A percentile compares a stretch with the other conserved stretches of the same genome.
These are phyloP conservation scores for Leucosporidium scottii DNA, from an alignment of 768 basidiomycete species.

Conservation along the genomic window DNA sequence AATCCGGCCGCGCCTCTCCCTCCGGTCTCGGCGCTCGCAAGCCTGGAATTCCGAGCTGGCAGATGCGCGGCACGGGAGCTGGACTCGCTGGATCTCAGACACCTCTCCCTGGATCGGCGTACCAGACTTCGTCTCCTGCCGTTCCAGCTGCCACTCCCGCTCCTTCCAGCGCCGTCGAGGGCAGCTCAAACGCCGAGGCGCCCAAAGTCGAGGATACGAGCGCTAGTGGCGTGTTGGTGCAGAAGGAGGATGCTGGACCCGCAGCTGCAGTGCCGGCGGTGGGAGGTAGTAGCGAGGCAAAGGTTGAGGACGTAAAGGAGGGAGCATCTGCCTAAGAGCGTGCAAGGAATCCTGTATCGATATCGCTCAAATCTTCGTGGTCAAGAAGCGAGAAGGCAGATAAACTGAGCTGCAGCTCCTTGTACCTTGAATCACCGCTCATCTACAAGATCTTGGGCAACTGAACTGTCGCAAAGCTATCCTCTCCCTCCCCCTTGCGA, in stretches of 20 bases:
- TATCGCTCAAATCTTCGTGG: too few species aligned
- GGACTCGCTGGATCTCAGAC: not conserved
- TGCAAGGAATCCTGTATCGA: too few species aligned
- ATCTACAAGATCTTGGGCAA: not conserved
- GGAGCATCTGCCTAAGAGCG: too few species aligned
- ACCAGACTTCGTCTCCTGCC: slow-evolving; percentile 12
- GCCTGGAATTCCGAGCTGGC: slow-evolving; percentile 75
- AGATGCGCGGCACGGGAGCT: slow-evolving; percentile 53
- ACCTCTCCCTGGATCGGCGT: too few species aligned
- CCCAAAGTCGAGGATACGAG: slow-evolving; percentile 14
- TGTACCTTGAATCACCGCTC: too few species aligned
- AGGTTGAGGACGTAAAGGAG: too few species aligned
- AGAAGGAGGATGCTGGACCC: slow-evolving; percentile 16
- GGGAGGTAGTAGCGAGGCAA: too few species aligned
- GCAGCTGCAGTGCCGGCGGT: too few species aligned
- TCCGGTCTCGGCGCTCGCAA: slow-evolving; percentile 21
- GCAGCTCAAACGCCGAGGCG: not conserved
- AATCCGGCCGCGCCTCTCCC: too few species aligned
- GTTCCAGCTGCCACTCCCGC: slow-evolving; percentile 24
- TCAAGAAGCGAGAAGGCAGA: too few species aligned
- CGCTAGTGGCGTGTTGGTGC: slow-evolving; percentile 29
- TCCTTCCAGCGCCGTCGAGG: not conserved
- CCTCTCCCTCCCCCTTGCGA: not conserved
- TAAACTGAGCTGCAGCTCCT: too few species aligned
- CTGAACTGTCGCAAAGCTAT: not conserved